Conservation (phyloP, 345 rosid genomes). For the Citrus unshiu region DNA sequence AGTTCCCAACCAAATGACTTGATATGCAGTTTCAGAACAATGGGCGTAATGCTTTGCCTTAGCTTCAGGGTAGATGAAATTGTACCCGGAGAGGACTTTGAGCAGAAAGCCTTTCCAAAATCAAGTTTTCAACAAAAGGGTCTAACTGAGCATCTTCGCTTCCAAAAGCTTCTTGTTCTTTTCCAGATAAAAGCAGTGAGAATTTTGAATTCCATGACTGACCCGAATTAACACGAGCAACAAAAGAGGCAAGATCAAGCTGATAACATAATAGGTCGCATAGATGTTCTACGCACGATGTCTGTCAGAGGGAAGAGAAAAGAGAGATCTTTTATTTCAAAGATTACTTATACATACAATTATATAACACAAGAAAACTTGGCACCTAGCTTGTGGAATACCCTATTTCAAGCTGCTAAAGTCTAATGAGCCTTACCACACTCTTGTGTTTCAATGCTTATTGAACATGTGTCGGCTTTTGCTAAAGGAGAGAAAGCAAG, state of each 20-base stretch:
- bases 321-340: background rate
- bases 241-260: constrained; percentile 87
- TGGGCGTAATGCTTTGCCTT: background rate
- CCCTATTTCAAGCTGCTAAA: no score
- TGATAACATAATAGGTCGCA: constrained; percentile 81
- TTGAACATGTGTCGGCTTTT: no score
- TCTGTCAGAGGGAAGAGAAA: constrained; percentile 40
- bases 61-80: constrained; percentile 2
- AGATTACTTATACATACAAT: background rate
- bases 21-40: background rate
- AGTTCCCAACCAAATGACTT: background rate
- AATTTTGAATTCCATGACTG: constrained; percentile 70
- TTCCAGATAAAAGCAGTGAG: constrained; percentile 62
- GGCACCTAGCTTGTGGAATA: background rate
- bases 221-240: constrained; percentile 84
- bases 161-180: constrained; percentile 33
- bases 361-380: background rate
- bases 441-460: no score
- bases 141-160: constrained; percentile 52
- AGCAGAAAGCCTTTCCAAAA: constrained; percentile 89
- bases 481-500: no score
- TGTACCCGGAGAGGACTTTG: constrained; percentile 95
- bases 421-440: no score
- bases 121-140: constrained; percentile 88
- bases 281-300: constrained; percentile 79